Evolutionary conservation across 2,329 filamentous ascomycete species (phyloP).

Genomic region (Berkeleyomyces basicola): DNA sequence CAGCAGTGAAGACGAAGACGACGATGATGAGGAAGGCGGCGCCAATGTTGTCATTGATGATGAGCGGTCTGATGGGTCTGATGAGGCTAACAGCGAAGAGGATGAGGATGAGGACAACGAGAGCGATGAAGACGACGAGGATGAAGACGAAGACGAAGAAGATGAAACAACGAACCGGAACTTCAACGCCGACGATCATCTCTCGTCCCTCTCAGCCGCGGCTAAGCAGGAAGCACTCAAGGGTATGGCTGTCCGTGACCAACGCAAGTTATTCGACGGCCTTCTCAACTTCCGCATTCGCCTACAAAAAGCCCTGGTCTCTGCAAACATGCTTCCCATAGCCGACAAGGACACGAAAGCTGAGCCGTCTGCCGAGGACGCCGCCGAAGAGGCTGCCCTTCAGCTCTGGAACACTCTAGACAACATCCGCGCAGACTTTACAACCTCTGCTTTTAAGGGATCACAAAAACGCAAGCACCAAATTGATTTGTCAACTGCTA

Average conservation of each 20-base stretch:
- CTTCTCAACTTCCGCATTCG: slow-evolving; percentile 83
- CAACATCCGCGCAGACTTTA: slow-evolving; percentile 34
- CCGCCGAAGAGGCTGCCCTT: slow-evolving; percentile 72
- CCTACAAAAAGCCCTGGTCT: slow-evolving; percentile 76
- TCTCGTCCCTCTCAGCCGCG: slow-evolving; percentile 13
- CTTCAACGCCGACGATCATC: slow-evolving; percentile 6
- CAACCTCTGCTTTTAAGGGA: slow-evolving; percentile 24
- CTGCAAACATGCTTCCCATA: slow-evolving; percentile 55
- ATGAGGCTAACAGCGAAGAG: slow-evolving; percentile 22
- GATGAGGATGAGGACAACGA: slow-evolving; percentile 22
- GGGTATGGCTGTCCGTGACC: slow-evolving; percentile 69
- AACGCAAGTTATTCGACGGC: slow-evolving; percentile 73
- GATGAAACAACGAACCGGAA: slow-evolving; percentile 13
- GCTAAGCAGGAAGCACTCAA: slow-evolving; percentile 51
- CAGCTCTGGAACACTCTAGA: slow-evolving; percentile 72
- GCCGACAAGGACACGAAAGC: slow-evolving; percentile 23
- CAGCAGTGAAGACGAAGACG: slow-evolving; percentile 19
- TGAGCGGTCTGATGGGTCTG: slow-evolving; percentile 19
- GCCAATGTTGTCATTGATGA: slow-evolving; percentile 20
- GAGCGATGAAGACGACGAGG: slow-evolving; percentile 22
- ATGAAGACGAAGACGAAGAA: slow-evolving; percentile 19
- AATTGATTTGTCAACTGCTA: slow-evolving; percentile 38
- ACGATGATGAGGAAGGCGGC: slow-evolving; percentile 23
- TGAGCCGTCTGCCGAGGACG: slow-evolving; percentile 30
- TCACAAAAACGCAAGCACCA: slow-evolving; percentile 46